Conservation (phyloP, 495 filamentous ascomycete genomes). For the Tuber aestivum region DNA sequence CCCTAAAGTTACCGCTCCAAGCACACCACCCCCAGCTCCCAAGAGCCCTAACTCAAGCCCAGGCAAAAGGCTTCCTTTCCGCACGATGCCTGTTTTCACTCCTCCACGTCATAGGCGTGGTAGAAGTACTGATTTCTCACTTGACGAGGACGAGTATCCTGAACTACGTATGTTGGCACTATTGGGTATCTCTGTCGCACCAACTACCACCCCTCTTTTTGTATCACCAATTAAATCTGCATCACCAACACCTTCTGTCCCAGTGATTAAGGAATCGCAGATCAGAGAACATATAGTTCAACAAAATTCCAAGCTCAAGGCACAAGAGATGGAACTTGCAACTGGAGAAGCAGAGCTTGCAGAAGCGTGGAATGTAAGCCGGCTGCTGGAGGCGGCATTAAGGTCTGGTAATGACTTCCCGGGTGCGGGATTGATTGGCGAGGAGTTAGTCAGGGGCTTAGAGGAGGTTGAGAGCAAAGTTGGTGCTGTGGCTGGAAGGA, state of each 20-base stretch:
- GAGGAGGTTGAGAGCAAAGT: slow-evolving; percentile 27
- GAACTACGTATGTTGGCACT: slow-evolving; percentile 38
- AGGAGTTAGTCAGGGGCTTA: slow-evolving; percentile 23
- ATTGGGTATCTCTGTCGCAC: slow-evolving; percentile 28
- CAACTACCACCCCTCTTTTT: slow-evolving; percentile 11
- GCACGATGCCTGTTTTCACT: slow-evolving; percentile 33
- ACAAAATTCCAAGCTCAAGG: slow-evolving; percentile 21
- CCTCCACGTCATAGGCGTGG: slow-evolving; percentile 30
- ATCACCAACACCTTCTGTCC: slow-evolving; percentile 1
- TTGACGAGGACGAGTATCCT: slow-evolving; percentile 23
- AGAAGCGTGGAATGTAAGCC: slow-evolving; percentile 23
- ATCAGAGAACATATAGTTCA: slow-evolving; percentile 15
- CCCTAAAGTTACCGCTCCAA: not conserved
- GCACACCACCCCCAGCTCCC: not conserved
- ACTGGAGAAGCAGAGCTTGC: slow-evolving; percentile 16
- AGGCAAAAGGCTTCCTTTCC: slow-evolving; percentile 27
- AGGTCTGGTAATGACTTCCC: slow-evolving; percentile 23
- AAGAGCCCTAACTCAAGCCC: slow-evolving; percentile 15
- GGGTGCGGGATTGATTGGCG: slow-evolving; percentile 16
- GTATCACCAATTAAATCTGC: slow-evolving; percentile 22
- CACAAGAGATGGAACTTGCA: slow-evolving; percentile 23
- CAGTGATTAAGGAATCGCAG: slow-evolving; percentile 21
- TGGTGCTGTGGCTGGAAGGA: slow-evolving; percentile 27
- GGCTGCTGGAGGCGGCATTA: slow-evolving; percentile 17
- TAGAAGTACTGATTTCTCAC: slow-evolving; percentile 15